Base-by-base conservation (phyloP, 2,329 filamentous ascomycete species). In the Neopestalotiopsis sp. region DNA sequence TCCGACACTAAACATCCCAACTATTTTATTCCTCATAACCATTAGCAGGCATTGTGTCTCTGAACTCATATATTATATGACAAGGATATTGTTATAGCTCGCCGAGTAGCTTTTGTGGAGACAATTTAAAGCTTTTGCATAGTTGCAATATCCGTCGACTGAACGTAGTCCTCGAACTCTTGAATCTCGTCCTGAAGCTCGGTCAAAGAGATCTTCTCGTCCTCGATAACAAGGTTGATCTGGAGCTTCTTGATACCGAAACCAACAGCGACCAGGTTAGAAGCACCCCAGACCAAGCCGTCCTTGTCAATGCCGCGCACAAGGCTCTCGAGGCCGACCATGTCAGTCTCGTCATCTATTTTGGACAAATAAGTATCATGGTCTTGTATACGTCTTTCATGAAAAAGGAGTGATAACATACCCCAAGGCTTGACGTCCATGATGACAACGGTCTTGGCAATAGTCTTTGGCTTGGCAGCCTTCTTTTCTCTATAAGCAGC, bases 241-340 rank as follows among this genome's bases (percentile, higher is more conserved):
- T 98, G 95, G 73, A 99, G 91, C 90, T 98, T 98, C 89, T 93
- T 96, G 88, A 99, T 97, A 88, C 96, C 96, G 88, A 94, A 99
- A 79, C 95, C 95, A 77, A 99, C 91, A 74, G 95, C 83, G 66
- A 97, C 92, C 74, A 97, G 87, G 88, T 96, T 93, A 82, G 93
- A 95, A 74, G 88, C 90, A 90, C 95, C 95, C 96, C 96, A 99
- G 73, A 97, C 91, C 72, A 99, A 93, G 85, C 96, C 96, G 64
- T 98, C 95, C 88, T 92, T 90, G 84, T 95, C 90, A 76, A 98
- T 95, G 74, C 86, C 83, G 78, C 94, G 92, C 76, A 98, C 95
- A 73, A 91, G 86, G 38, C 84, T 87, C 87, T 97, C 94, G 70
- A 99, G 87, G 77, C 89, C 89, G 75, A 85, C 88, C 90, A 98